These are phyloP conservation scores for Narthecium ossifragum DNA, from an alignment of 106 monocot genomes.

Conservation along the genomic window DNA sequence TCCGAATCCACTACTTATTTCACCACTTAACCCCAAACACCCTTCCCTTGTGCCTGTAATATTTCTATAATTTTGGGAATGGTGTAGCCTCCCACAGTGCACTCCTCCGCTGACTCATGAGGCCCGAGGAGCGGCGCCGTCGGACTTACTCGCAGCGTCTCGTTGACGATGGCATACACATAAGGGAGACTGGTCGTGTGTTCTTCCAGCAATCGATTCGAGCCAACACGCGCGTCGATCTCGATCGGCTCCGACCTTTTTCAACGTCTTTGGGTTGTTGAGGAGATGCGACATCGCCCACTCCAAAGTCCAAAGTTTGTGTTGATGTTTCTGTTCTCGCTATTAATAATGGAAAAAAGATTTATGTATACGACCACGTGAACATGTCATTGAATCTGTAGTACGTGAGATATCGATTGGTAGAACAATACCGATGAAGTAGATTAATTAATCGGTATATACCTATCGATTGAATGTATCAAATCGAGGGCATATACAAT, in stretches of 20 bases:
- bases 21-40: too few species aligned
- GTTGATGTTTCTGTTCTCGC: slow-evolving; percentile 11
- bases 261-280: slow-evolving; percentile 5
- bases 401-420: too few species aligned
- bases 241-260: background rate
- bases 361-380: too few species aligned
- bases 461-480: too few species aligned
- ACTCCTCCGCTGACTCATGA: background rate
- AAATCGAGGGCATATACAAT: too few species aligned
- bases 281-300: background rate
- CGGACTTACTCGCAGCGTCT: slow-evolving; percentile 10
- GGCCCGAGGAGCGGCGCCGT: slow-evolving; percentile 2
- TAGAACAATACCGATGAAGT: too few species aligned
- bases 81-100: slow-evolving; percentile 1
- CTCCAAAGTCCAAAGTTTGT: background rate
- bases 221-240: background rate
- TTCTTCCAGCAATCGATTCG: slow-evolving; percentile 1
- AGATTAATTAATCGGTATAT: too few species aligned
- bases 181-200: slow-evolving; percentile 1
- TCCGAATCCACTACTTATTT: too few species aligned
- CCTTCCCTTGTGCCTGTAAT: too few species aligned
- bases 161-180: background rate
- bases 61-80: too few species aligned
- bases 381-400: too few species aligned
- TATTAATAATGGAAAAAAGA: background rate